A percentile compares a stretch with the other conserved stretches of the same genome.
phyloP scores from a whole-genome alignment of 2,329 filamentous ascomycete species.

The Verticillium zaregamsianum region DNA sequence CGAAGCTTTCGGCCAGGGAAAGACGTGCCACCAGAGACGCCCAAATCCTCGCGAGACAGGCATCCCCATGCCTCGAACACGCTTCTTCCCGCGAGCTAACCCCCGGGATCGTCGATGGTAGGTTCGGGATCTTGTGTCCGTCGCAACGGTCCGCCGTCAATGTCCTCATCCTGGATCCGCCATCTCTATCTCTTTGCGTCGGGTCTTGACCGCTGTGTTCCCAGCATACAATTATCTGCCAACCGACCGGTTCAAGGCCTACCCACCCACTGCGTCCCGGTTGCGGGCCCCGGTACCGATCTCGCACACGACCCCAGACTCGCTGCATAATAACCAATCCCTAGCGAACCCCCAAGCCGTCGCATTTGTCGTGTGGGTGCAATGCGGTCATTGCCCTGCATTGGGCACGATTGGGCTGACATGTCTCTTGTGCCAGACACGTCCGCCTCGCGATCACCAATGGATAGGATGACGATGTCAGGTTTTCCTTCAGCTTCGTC shows the following conservation, averaged over 20 bases:
- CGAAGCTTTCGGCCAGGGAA: not conserved
- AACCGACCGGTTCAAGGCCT: not conserved
- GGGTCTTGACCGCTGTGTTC: not conserved
- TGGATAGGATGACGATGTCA: not conserved
- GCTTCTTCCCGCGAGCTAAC: not conserved
- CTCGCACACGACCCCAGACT: slow-evolving; percentile 1
- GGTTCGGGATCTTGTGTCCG: not conserved
- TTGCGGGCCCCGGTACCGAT: not conserved
- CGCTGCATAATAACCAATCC: not conserved
- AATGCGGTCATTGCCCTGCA: not conserved
- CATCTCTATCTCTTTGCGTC: not conserved
- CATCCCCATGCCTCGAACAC: not conserved
- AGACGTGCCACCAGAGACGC: not conserved
- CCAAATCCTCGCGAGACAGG: not conserved
- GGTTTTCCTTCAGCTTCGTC: not conserved
- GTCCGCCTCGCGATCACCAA: not conserved
- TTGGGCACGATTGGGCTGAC: not conserved
- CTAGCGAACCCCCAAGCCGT: not conserved
- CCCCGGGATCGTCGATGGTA: not conserved
- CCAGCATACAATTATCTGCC: not conserved
- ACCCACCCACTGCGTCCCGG: not conserved
- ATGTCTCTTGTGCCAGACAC: not conserved
- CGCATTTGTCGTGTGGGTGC: not conserved
- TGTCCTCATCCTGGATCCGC: not conserved
- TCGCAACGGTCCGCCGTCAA: not conserved